Conservation (phyloP, 352 stramenopile genomes). For the Phytopythium vexans region DNA sequence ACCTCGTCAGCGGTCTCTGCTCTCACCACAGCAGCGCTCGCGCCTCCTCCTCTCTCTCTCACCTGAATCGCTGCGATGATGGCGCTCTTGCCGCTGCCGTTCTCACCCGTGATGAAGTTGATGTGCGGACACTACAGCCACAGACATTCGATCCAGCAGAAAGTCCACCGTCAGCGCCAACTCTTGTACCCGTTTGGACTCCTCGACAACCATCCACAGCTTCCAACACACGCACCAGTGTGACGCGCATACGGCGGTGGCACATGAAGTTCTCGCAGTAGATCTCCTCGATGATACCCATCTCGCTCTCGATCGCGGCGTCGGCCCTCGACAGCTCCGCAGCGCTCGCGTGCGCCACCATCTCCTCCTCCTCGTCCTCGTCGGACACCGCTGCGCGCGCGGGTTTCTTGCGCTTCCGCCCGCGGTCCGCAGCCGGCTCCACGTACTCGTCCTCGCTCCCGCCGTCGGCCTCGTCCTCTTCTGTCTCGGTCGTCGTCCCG, state of each 20-base stretch:
- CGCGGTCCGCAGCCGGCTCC: conserved; percentile 14
- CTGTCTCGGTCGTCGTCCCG: conserved; percentile 24
- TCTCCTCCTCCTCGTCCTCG: conserved; percentile 15
- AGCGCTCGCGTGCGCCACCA: conserved; percentile 3
- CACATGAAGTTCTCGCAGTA: conserved; percentile 99
- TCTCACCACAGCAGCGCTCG: neutral
- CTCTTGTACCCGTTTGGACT: too few species aligned
- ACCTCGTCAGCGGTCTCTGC: neutral
- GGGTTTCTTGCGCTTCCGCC: conserved; percentile 7
- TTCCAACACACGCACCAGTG: conserved; percentile 35
- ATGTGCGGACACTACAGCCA: conserved; percentile 51
- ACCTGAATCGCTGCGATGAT: conserved; percentile 98
- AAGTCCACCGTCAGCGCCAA: neutral
- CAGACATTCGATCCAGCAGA: neutral
- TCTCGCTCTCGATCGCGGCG: conserved; percentile 57
- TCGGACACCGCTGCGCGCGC: conserved; percentile 1
- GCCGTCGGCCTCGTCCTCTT: conserved; percentile 22
- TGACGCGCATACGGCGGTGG: conserved; percentile 90
- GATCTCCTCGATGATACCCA: conserved; percentile 94
- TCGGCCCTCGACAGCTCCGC: conserved; percentile 14
- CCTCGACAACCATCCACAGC: neutral
- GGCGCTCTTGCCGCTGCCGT: conserved; percentile 95
- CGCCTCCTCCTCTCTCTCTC: conserved; percentile 15
- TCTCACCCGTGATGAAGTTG: conserved; percentile 91
- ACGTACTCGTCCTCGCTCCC: conserved; percentile 26